Base-by-base conservation (phyloP, 306 rosid genomes). In the Abrus precatorius region DNA sequence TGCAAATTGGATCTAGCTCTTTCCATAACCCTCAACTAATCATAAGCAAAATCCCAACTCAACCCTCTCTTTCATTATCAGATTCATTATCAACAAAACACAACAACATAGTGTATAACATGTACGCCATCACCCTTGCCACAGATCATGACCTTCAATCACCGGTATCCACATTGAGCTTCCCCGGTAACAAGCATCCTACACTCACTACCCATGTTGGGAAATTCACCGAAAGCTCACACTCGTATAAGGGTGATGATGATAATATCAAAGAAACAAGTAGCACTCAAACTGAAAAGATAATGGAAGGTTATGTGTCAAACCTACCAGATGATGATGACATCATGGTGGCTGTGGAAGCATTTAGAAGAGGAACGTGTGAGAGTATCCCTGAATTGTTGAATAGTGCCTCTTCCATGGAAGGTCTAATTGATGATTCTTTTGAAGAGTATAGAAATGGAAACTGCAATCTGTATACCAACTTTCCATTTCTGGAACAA, bases 61-160 rank as follows among this genome's bases (percentile, higher is more conserved):
- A 34, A 14, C 84, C 7, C 1, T 64, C 34, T 27, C 79, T 80
- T 80, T 72, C 81, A 6, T 38, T 0, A 20, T 20, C 28, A 43
- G 30, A 43, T 30, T 20, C 50, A 53, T 34, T 13, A 47, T 56
- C 62, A 56, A 20, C 60, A 36, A n/a, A 72, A 2, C 13, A 56
- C n/a, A 54, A 69, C 52, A 69, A 38, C 68, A 75, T 1, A 56
- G 29, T 54, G 61, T 64, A 45, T 13, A 74, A 64, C 81, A 79
- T 57, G 74, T 76, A 82, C 34, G 83, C 80, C 33, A n/a, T 77
- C 38, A 52, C 72, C 77, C 67, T 80, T 29, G 20, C 79, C 28
- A 33, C 50, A 0, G 69, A 72, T 28, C 5, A n/a, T 44, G 81
- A 71, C 56, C 78, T 77, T 5, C 59, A 28, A 6, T 83, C 82